Base-by-base conservation (phyloP, 176 grass and related monocot species). In the Otatea glauca region DNA sequence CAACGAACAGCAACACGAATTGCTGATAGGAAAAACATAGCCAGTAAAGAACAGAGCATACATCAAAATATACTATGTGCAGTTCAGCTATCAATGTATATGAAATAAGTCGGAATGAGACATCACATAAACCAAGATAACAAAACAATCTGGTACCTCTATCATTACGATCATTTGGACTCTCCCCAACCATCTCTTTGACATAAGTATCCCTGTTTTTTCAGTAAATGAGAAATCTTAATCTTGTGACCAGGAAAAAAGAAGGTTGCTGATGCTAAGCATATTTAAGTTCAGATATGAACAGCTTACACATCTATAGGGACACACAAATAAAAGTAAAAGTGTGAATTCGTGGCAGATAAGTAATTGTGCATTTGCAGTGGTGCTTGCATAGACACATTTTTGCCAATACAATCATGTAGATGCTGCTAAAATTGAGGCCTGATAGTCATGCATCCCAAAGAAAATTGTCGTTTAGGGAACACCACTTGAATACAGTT, bases 141-240 rank as follows among this genome's bases (percentile, higher is more conserved):
- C 17, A 23, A 58, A 74, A 65, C 64, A 62, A 29, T 56, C 51
- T 7, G 0, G 68, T 79, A 95, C 96, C 96, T 95, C 96, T 93
- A 85, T 98, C 93, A 68, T 98, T 98, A 38, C 93, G 91, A 85
- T 98, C 96, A 89, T 98, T 98, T 24, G 96, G 92, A 80, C 91
- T 98, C 78, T 98, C 96, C 58, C 93, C 93, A 69, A 89, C 89
- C 93, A 95, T 98, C 74, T 98, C 89, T 88, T 98, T 95, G 60
- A 98, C 90, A 76, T 95, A 94, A 69, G 96, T 98, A 75, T 98
- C 96, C 85, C 96, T 98, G 90, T 72, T 80, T 84, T 74, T 75
- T 34, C 16, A 90, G n/a, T 43, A 74, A 60, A 73, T 50, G 9
- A 74, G 18, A 54, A 75, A 87, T 68, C 51, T 29, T 60, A 83